These are phyloP conservation scores for Eutrema salsugineum DNA, from an alignment of 441 rosid genomes.

Conservation along the genomic window DNA sequence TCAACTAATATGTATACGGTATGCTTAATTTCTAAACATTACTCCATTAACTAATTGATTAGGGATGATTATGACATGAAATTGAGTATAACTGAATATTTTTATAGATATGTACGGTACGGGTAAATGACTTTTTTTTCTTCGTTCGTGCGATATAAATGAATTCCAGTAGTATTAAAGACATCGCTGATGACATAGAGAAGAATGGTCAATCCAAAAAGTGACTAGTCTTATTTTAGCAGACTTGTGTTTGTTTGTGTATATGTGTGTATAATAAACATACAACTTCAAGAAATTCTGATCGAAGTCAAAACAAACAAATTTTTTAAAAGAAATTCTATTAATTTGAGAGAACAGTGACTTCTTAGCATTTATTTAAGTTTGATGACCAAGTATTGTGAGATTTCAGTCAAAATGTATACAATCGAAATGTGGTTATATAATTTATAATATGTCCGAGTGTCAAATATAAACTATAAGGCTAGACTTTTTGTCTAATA, in stretches of 20 bases:
- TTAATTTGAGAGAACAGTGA: too few relatives aligned
- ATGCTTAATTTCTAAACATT: neutral
- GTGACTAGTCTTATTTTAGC: neutral
- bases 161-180: neutral
- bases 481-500: neutral
- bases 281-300: too few relatives aligned
- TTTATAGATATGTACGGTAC: too few relatives aligned
- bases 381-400: neutral
- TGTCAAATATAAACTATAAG: neutral
- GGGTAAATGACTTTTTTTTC: neutral
- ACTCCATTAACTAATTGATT: neutral
- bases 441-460: neutral
- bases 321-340: too few relatives aligned
- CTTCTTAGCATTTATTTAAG: neutral
- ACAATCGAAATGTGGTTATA: neutral
- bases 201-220: conserved; percentile 6
- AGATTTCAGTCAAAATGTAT: neutral
- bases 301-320: too few relatives aligned
- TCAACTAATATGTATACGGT: neutral
- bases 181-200: neutral
- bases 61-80: conserved; percentile 6
- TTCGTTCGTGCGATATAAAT: neutral
- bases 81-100: too few relatives aligned
- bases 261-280: neutral
- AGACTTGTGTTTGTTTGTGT: neutral